Evolutionary conservation across 495 filamentous ascomycete species (phyloP), one percentile per base, ranked within the genome.

Genomic region (Aspergillus cristatus): DNA sequence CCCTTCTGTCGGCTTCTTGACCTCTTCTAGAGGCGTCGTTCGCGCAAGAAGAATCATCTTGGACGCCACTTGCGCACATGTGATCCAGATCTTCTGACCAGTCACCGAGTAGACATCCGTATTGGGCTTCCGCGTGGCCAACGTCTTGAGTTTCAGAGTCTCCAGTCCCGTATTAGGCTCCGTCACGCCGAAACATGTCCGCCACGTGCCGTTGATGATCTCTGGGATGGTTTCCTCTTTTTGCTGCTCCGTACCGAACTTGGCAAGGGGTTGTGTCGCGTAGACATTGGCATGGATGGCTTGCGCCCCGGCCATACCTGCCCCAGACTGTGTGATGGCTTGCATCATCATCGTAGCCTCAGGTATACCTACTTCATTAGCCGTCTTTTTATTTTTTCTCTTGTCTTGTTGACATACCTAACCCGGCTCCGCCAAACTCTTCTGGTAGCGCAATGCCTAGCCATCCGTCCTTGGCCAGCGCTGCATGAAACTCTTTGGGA

Each of bases 331-430:
- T 14, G 81, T 71, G 40, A 88, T 85, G 14, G 82, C 84, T 45
- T 89, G 84, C 65, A 89, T 71, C 81, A 89, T 85, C 75, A 86
- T 83, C 1, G 82, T 85, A 5, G 84, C 84, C 51, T 88, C 84
- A 13, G 79, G 81, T 34, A 89, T 85, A 3, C 65, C 65, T 68
- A 26, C 4, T n/a, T 26, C 1, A 22, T 11, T 4, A 7, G 74
- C 46, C 78, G 70, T 51, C 71, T 76, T 73, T 65, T 74, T 74
- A 0, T 67, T 72, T 18, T 72, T 47, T 76, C 18, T 3, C 14
- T 16, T 3, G 16, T 11, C 6, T 2, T 6, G n/a, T 75, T 14
- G 68, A 75, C 37, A 76, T 81, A 51, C 83, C 84, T 28, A 91
- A 59, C 6, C 82, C 81, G 13, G 80, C 68, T 4, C 83, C 84